Evolutionary conservation across 805 yeast species (phyloP).

Genomic region (Wickerhamiella siamensis): DNA sequence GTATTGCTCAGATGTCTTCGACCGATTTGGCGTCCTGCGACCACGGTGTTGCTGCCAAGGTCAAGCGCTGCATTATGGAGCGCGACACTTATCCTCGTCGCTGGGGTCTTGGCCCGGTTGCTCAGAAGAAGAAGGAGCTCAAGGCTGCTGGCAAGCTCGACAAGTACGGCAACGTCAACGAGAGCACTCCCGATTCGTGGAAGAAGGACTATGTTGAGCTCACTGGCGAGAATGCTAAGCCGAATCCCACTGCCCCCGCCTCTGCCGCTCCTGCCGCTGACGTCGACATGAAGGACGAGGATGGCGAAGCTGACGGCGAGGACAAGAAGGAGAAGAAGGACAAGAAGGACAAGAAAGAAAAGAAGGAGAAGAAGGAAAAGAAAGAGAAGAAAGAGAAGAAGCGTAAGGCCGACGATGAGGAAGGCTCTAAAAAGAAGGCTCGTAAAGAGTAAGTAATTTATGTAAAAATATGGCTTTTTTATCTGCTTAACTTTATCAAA

Average conservation of each 20-base stretch:
- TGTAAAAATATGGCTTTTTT: neutral
- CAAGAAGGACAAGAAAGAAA: slow-evolving; percentile 39
- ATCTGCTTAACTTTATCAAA: no score
- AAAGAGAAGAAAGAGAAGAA: slow-evolving; percentile 52
- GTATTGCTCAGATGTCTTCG: slow-evolving; percentile 97
- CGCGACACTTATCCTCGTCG: slow-evolving; percentile 98
- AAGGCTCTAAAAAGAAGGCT: slow-evolving; percentile 31
- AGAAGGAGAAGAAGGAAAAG: slow-evolving; percentile 39
- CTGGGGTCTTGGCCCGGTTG: slow-evolving; percentile 99
- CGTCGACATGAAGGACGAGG: slow-evolving; percentile 12
- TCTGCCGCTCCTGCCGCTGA: slow-evolving; percentile 22
- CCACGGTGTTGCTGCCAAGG: slow-evolving; percentile 97
- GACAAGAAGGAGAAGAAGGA: slow-evolving; percentile 39
- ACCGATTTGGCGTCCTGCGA: slow-evolving; percentile 94
- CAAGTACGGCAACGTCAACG: slow-evolving; percentile 86
- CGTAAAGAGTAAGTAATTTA: slow-evolving; percentile 2
- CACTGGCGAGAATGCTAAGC: slow-evolving; percentile 38
- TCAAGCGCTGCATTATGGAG: slow-evolving; percentile 99
- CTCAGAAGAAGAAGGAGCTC: slow-evolving; percentile 95
- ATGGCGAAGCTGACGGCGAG: slow-evolving; percentile 27
- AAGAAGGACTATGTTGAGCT: slow-evolving; percentile 64
- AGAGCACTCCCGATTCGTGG: slow-evolving; percentile 89
- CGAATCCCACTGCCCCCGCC: slow-evolving; percentile 17
- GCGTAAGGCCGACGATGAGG: slow-evolving; percentile 39
- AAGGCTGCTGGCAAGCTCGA: slow-evolving; percentile 95